These are phyloP conservation scores for Zea mays DNA, from an alignment of 176 grass and related monocot genomes.

Conservation along the genomic window DNA sequence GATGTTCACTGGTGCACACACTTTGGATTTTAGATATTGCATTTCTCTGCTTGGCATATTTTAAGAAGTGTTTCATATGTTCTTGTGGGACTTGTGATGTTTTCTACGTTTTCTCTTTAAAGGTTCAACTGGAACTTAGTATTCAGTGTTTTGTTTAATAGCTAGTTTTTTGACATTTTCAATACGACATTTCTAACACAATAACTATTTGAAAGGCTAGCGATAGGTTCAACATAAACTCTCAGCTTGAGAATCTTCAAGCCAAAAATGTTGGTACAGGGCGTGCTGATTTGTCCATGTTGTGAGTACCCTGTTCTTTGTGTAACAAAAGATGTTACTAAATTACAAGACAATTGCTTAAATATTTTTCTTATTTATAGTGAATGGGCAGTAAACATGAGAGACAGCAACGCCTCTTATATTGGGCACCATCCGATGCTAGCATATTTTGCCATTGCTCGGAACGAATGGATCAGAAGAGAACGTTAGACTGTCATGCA, in stretches of 20 bases:
- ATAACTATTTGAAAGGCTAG: conserved; percentile 62
- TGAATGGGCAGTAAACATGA: conserved; percentile 97
- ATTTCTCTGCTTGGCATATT: neutral
- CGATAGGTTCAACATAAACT: conserved; percentile 96
- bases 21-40: neutral
- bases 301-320: conserved; percentile 48
- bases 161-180: neutral
- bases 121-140: neutral
- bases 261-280: conserved; percentile 97
- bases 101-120: neutral
- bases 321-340: neutral
- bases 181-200: conserved; percentile 4
- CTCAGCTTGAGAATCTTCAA: conserved; percentile 98
- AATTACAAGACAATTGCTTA: neutral
- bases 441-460: conserved; percentile 77
- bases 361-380: conserved; percentile 42
- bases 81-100: neutral
- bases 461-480: conserved; percentile 94
- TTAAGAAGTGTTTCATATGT: neutral
- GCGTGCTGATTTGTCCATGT: conserved; percentile 83
- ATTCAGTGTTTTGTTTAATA: neutral
- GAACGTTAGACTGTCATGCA: conserved; percentile 92
- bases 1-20: neutral
- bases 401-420: conserved; percentile 91
- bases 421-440: conserved; percentile 87